phyloP scores from a whole-genome alignment of 768 basidiomycete species.

The Russula dissimulans region DNA sequence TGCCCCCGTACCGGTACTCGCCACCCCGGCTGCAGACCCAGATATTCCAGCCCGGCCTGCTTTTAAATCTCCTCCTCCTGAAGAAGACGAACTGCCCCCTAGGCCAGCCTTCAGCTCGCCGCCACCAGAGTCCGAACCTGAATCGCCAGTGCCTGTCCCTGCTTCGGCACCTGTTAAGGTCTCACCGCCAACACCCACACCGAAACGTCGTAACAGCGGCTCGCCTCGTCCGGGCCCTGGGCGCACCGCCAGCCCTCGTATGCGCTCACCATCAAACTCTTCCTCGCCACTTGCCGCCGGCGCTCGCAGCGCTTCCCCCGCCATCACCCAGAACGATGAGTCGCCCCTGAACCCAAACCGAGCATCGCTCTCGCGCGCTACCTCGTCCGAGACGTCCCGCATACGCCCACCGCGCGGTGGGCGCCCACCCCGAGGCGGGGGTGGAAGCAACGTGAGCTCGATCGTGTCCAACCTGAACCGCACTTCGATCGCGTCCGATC shows the following conservation, averaged over 20 bases:
- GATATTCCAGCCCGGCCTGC: slow-evolving; percentile 31
- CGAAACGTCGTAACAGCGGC: slow-evolving; percentile 43
- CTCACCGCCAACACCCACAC: slow-evolving; percentile 44
- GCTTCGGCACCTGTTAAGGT: slow-evolving; percentile 30
- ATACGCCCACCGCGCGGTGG: slow-evolving; percentile 12
- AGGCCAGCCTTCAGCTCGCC: slow-evolving; percentile 20
- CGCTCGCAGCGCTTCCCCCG: slow-evolving; percentile 13
- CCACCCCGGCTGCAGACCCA: slow-evolving; percentile 16
- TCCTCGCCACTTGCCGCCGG: slow-evolving; percentile 2
- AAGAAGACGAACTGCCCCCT: slow-evolving; percentile 40
- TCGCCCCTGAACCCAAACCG: slow-evolving; percentile 8
- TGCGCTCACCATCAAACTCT: slow-evolving; percentile 17
- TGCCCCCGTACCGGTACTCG: slow-evolving; percentile 20
- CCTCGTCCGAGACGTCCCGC: slow-evolving; percentile 11
- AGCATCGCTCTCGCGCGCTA: slow-evolving; percentile 12
- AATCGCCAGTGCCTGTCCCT: not conserved
- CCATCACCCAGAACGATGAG: slow-evolving; percentile 6
- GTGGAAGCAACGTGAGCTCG: not conserved
- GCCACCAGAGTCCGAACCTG: slow-evolving; percentile 23
- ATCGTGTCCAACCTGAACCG: slow-evolving; percentile 15
- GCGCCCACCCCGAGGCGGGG: slow-evolving; percentile 15
- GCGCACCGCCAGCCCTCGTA: slow-evolving; percentile 27
- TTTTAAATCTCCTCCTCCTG: slow-evolving; percentile 59
- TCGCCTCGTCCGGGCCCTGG: slow-evolving; percentile 28
- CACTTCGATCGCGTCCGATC: slow-evolving; percentile 9